phyloP scores from a whole-genome alignment of 2,329 filamentous ascomycete genomes.

The Stemphylium lycopersici region DNA sequence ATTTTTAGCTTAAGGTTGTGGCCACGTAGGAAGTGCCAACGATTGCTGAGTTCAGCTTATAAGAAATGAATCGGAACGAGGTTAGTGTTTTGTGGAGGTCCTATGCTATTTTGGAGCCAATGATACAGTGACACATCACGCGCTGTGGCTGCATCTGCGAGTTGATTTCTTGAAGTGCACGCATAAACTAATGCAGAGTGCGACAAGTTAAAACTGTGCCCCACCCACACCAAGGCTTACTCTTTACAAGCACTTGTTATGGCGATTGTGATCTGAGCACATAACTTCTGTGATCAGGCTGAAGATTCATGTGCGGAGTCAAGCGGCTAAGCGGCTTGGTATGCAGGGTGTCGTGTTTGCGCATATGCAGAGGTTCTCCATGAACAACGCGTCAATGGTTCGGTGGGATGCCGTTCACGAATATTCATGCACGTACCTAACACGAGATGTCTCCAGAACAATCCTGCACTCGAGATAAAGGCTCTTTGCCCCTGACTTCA shows the following conservation, averaged over 20 bases:
- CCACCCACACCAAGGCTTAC: neutral
- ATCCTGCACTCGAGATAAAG: neutral
- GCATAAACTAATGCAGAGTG: neutral
- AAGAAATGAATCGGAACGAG: neutral
- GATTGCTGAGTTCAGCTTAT: neutral
- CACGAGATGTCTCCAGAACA: neutral
- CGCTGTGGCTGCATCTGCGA: slow-evolving; percentile 6
- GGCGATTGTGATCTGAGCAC: neutral
- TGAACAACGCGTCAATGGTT: slow-evolving; percentile 2
- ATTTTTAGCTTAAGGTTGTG: neutral
- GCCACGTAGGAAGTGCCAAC: neutral
- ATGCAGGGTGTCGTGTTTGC: slow-evolving; percentile 6
- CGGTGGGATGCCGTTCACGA: neutral
- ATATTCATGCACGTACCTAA: neutral
- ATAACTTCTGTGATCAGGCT: neutral
- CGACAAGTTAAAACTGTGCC: neutral
- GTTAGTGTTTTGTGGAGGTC: neutral
- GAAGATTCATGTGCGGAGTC: slow-evolving; percentile 3
- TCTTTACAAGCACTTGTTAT: neutral
- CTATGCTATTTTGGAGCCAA: neutral
- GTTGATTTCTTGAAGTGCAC: neutral
- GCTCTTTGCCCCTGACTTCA: neutral
- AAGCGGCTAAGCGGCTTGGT: slow-evolving; percentile 1
- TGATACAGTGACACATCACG: slow-evolving; percentile 8
- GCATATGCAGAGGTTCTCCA: slow-evolving; percentile 5